phyloP scores from a whole-genome alignment of 2,329 filamentous ascomycete species.

The Botrytis cinerea region DNA sequence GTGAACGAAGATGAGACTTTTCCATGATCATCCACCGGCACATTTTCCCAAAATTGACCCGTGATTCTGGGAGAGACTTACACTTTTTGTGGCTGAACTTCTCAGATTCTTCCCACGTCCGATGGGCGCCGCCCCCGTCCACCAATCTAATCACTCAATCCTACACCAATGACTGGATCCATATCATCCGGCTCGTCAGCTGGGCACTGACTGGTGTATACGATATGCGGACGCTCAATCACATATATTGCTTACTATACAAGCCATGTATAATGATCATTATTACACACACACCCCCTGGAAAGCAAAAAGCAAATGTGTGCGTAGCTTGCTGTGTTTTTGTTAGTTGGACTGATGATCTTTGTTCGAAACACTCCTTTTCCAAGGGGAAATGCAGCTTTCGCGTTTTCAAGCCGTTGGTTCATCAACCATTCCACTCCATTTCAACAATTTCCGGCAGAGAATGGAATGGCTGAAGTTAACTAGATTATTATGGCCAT shows the following conservation, averaged over 20 bases:
- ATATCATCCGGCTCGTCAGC: conserved; percentile 13
- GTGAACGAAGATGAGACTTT: conserved; percentile 11
- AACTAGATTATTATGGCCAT: conserved; percentile 15
- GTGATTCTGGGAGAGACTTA: conserved; percentile 20
- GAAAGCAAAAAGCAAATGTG: background rate
- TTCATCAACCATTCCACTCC: too few relatives aligned
- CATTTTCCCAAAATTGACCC: conserved; percentile 8
- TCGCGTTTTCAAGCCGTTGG: background rate
- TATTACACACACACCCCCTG: background rate
- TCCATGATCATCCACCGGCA: conserved; percentile 14
- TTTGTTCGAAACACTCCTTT: conserved; percentile 15
- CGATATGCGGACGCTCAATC: conserved; percentile 5
- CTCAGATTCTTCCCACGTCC: conserved; percentile 12
- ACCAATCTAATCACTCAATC: background rate
- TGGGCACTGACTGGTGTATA: conserved; percentile 2
- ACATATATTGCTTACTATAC: conserved; percentile 2
- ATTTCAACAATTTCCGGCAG: conserved; percentile 6
- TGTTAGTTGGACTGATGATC: background rate
- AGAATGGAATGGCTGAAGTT: background rate
- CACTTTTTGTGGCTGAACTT: conserved; percentile 22
- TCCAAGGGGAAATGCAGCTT: conserved; percentile 17
- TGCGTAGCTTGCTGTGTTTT: background rate
- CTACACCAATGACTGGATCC: conserved; percentile 7
- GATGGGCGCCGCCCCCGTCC: background rate
- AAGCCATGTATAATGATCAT: background rate